A percentile compares a stretch with the other conserved stretches of the same genome.
Conservation (phyloP, 108 stramenopile genomes). For the Pseudonitzschia multiseries region DNA sequence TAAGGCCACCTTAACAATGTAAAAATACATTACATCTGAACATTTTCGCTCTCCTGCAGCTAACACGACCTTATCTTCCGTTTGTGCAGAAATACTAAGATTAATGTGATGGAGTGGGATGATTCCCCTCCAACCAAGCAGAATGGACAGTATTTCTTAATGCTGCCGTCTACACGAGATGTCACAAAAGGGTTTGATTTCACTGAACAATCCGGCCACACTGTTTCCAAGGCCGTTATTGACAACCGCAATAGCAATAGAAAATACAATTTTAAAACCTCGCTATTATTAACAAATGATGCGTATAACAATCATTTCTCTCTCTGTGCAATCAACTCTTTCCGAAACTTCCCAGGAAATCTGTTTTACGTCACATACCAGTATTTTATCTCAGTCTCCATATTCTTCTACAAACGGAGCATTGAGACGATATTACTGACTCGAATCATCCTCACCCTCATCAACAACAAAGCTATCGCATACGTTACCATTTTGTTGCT, state of each 20-base stretch:
- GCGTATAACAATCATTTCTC: no score
- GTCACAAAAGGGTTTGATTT: neutral
- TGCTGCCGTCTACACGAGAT: neutral
- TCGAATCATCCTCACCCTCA: neutral
- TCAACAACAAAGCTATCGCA: neutral
- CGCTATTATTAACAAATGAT: constrained; percentile 5
- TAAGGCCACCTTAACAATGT: neutral
- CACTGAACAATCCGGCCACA: neutral
- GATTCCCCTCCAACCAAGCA: neutral
- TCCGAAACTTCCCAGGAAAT: no score
- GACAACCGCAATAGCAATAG: constrained; percentile 3
- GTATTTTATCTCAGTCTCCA: neutral
- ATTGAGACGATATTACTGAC: no score
- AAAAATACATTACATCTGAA: neutral
- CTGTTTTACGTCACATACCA: no score
- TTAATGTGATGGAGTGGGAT: neutral
- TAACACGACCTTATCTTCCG: neutral
- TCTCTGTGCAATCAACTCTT: no score
- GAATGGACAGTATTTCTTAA: neutral
- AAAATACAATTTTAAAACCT: constrained; percentile 1
- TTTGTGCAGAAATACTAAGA: constrained; percentile 5
- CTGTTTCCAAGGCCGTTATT: constrained; percentile 1
- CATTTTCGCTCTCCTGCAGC: neutral
- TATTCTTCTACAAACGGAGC: no score
- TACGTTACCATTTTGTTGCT: neutral